phyloP scores from a whole-genome alignment of 2,329 filamentous ascomycete species.

The Xylariaceae sp. region DNA sequence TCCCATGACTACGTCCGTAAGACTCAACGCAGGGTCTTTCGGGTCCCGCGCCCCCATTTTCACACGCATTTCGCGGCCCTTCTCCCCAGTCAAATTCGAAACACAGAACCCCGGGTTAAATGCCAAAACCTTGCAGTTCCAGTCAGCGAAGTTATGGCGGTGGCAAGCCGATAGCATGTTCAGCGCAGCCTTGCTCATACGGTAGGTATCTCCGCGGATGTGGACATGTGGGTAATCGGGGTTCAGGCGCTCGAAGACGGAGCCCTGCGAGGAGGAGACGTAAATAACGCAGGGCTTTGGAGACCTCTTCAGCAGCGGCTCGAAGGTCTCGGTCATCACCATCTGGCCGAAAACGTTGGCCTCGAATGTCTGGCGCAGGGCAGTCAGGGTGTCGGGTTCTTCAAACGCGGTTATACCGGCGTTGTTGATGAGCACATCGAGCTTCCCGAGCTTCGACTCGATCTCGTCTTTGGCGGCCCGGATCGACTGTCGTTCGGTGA shows the following conservation, averaged over 20 bases:
- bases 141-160: slow-evolving; percentile 20
- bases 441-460: slow-evolving; percentile 37
- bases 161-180: slow-evolving; percentile 32
- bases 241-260: slow-evolving; percentile 23
- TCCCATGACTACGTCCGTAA: slow-evolving; percentile 23
- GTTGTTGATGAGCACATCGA: slow-evolving; percentile 56
- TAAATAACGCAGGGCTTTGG: slow-evolving; percentile 27
- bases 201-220: slow-evolving; percentile 23
- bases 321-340: slow-evolving; percentile 26
- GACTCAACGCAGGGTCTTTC: slow-evolving; percentile 20
- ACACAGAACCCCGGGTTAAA: slow-evolving; percentile 31
- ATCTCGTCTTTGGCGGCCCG: slow-evolving; percentile 48
- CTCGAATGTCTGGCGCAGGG: slow-evolving; percentile 47
- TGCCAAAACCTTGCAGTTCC: slow-evolving; percentile 27
- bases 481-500: slow-evolving; percentile 56
- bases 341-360: slow-evolving; percentile 29
- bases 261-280: slow-evolving; percentile 30
- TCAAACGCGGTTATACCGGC: slow-evolving; percentile 54
- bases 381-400: slow-evolving; percentile 48
- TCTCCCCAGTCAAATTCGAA: slow-evolving; percentile 25
- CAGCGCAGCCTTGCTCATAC: slow-evolving; percentile 33
- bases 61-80: slow-evolving; percentile 19
- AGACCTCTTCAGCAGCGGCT: slow-evolving; percentile 27
- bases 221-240: slow-evolving; percentile 10
- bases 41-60: slow-evolving; percentile 23